A percentile compares a stretch with the other conserved stretches of the same genome.
phyloP scores from a whole-genome alignment of 129 eudicot species.

The Dittrichia graveolens region DNA sequence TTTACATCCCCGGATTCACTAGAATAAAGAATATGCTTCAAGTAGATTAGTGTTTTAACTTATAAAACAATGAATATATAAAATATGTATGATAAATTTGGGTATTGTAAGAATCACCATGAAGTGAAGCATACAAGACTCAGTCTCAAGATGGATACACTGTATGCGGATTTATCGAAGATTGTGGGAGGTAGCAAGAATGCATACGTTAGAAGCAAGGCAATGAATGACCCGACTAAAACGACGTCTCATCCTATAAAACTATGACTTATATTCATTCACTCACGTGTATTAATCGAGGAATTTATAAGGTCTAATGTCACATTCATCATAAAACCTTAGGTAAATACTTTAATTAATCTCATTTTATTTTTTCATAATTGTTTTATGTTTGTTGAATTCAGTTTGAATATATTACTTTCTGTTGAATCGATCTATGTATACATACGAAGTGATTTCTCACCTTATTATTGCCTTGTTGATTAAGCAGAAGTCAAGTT shows the following conservation, averaged over 20 bases:
- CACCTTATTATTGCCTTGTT: background rate
- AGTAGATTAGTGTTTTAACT: too few species aligned
- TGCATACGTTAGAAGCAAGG: constrained; percentile 44
- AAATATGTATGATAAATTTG: background rate
- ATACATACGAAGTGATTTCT: background rate
- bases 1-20: too few species aligned
- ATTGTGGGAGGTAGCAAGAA: constrained; percentile 37
- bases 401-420: background rate
- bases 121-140: background rate
- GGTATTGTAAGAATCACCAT: background rate
- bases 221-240: constrained; percentile 25
- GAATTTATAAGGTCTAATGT: constrained; percentile 28
- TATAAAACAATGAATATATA: too few species aligned
- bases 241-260: constrained; percentile 35
- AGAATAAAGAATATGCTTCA: too few species aligned
- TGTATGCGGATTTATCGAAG: constrained; percentile 25
- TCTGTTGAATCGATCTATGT: background rate
- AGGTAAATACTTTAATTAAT: background rate
- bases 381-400: background rate
- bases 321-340: constrained; percentile 18
- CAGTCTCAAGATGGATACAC: background rate
- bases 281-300: constrained; percentile 13
- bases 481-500: background rate
- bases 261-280: constrained; percentile 16
- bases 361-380: background rate